Evolutionary conservation across 257 asterid genomes (phyloP), one percentile per base, ranked within the genome.

Genomic region (Eustoma russellianum): DNA sequence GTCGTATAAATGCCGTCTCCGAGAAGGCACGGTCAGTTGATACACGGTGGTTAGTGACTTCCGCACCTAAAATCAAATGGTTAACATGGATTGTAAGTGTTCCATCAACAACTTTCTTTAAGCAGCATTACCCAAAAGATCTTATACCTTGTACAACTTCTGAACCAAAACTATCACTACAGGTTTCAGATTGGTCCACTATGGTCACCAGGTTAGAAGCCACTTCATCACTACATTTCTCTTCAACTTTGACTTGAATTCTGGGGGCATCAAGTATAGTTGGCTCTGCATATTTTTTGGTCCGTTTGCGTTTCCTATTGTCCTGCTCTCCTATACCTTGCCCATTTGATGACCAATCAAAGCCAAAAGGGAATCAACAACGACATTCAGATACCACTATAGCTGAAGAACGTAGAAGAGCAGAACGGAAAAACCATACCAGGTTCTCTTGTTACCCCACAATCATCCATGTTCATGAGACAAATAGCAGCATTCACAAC

Each of bases 401-500:
- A 61, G 19, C 50, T 45, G 28, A 17, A 55, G 43, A 17, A 66
- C 17, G 7, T 55, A 63, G 40, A 38, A 56, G 16, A 24, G 44
- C 7, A 19, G 0, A 33, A 56, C 33, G 48, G 48, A 28, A 45
- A 45, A 34, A 57, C 43, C 12, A 48, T 65, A 83, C 97, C 94
- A 51, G 64, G 59, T 19, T 70, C 66, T 1, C 65, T 41, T 56
- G 77, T 67, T 64, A 66, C 66, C 15, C 59, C 28, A 47, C 59
- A 62, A 66, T 75, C 74, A 60, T 69, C 68, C 65, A 85, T 45
- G 43, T 71, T 47, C 93, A 88, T 52, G 63, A 91, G 95, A 67
- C 82, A 67, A 65, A 70, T 79, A 15, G 97, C 95, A 14, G 94
- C 98, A 61, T 50, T 59, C 14, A 91, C 70, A 9, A 71, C 88